phyloP scores from a whole-genome alignment of 2,329 filamentous ascomycete genomes.

The Stemphylium beticola region DNA sequence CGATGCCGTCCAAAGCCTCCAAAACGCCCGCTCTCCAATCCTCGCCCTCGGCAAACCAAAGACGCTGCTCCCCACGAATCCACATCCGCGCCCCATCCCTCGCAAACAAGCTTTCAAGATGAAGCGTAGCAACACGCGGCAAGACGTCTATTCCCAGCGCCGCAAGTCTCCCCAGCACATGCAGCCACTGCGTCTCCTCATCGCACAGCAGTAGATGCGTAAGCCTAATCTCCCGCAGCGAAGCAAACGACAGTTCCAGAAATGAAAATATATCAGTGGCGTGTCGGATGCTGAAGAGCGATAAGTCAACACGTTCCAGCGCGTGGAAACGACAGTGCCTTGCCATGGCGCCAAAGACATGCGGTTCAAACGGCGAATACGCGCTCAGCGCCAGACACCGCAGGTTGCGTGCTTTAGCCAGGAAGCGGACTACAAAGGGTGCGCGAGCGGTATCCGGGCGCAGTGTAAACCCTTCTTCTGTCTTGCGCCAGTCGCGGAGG shows the following conservation, averaged over 20 bases:
- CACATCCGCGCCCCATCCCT: too few species aligned
- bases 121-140: too few species aligned
- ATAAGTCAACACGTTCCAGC: constrained; percentile 24
- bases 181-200: constrained; percentile 14
- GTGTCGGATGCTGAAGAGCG: constrained; percentile 22
- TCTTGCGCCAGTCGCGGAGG: constrained; percentile 38
- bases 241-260: constrained; percentile 12
- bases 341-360: constrained; percentile 34
- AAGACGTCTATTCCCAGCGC: not conserved
- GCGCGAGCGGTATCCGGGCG: constrained; percentile 12
- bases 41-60: not conserved
- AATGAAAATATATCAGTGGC: constrained; percentile 21
- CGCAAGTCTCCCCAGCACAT: constrained; percentile 11
- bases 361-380: constrained; percentile 30
- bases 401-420: constrained; percentile 30
- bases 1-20: constrained; percentile 4
- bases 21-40: constrained; percentile 14
- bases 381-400: constrained; percentile 26
- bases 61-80: not conserved
- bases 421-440: constrained; percentile 38
- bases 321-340: constrained; percentile 23
- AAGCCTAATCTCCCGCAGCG: constrained; percentile 21
- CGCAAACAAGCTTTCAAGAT: too few species aligned
- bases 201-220: constrained; percentile 21
- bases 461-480: constrained; percentile 32